Evolutionary conservation across 1,284 basidiomycete species (phyloP).

Genomic region (Coniferiporia sulphurascens): DNA sequence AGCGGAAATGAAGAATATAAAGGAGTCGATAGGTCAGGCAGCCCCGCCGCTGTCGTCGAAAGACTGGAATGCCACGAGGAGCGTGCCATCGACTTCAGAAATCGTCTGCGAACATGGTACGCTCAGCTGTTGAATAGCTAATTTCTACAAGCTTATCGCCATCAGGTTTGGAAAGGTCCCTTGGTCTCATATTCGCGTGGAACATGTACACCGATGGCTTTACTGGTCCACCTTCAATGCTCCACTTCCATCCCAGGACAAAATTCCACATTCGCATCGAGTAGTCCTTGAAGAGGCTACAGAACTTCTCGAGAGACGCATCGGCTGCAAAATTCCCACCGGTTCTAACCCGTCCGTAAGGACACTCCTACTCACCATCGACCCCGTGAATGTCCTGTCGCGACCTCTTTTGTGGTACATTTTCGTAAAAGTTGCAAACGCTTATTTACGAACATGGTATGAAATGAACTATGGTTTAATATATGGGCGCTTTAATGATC

Average conservation of each 20-base stretch:
- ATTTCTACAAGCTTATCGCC: slow-evolving; percentile 4
- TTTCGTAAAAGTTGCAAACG: slow-evolving; percentile 53
- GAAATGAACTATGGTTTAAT: slow-evolving; percentile 42
- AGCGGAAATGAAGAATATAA: slow-evolving; percentile 54
- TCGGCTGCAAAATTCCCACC: slow-evolving; percentile 61
- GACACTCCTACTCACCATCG: slow-evolving; percentile 74
- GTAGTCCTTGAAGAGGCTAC: slow-evolving; percentile 55
- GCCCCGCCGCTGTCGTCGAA: slow-evolving; percentile 54
- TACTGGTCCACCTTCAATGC: slow-evolving; percentile 81
- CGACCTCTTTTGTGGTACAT: slow-evolving; percentile 75
- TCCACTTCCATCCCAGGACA: slow-evolving; percentile 47
- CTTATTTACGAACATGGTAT: slow-evolving; percentile 41
- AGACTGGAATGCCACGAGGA: slow-evolving; percentile 59
- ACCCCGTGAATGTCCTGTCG: slow-evolving; percentile 63
- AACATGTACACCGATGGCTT: slow-evolving; percentile 73
- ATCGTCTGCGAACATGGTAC: slow-evolving; percentile 59
- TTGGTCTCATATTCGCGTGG: slow-evolving; percentile 66
- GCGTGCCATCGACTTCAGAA: slow-evolving; percentile 72
- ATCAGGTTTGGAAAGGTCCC: slow-evolving; percentile 67
- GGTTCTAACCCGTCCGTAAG: slow-evolving; percentile 53
- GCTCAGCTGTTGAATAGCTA: slow-evolving; percentile 7
- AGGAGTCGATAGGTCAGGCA: slow-evolving; percentile 47
- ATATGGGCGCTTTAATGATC: slow-evolving; percentile 46
- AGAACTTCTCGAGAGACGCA: slow-evolving; percentile 64
- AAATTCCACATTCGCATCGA: slow-evolving; percentile 41